Conservation (phyloP, 208 protist species). For the Angomonas ambiguus region DNA sequence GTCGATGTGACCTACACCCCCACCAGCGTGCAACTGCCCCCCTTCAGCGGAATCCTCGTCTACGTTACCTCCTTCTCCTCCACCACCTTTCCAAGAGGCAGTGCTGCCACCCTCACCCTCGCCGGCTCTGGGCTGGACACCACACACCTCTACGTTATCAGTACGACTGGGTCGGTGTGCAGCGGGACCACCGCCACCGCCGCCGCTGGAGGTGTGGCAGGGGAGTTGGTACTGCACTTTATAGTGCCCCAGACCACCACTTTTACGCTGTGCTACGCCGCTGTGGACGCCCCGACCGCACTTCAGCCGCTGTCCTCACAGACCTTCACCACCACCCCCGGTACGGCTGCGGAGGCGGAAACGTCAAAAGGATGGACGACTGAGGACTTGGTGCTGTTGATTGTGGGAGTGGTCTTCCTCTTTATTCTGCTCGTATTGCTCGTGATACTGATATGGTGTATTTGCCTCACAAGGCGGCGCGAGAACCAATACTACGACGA, state of each 20-base stretch:
- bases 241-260: slow-evolving; percentile 17
- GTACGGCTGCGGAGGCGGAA: not conserved
- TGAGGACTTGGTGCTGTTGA: slow-evolving; percentile 58
- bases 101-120: slow-evolving; percentile 21
- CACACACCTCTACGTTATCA: slow-evolving; percentile 53
- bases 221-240: slow-evolving; percentile 36
- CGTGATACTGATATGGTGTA: slow-evolving; percentile 55
- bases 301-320: slow-evolving; percentile 34
- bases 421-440: slow-evolving; percentile 67
- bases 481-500: not conserved
- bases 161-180: slow-evolving; percentile 25
- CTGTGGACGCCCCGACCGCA: slow-evolving; percentile 29
- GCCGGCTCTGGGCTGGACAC: slow-evolving; percentile 56
- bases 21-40: slow-evolving; percentile 22
- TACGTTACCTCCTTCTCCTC: slow-evolving; percentile 30
- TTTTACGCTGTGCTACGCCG: slow-evolving; percentile 71
- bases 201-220: slow-evolving; percentile 9
- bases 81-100: slow-evolving; percentile 15
- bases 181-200: slow-evolving; percentile 15
- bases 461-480: slow-evolving; percentile 26
- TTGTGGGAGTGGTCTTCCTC: slow-evolving; percentile 71
- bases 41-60: slow-evolving; percentile 38
- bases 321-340: slow-evolving; percentile 8
- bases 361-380: slow-evolving; percentile 34
- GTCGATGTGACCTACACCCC: slow-evolving; percentile 34